Conservation (phyloP, 164 flowering plant genomes). For the Sedum album region DNA sequence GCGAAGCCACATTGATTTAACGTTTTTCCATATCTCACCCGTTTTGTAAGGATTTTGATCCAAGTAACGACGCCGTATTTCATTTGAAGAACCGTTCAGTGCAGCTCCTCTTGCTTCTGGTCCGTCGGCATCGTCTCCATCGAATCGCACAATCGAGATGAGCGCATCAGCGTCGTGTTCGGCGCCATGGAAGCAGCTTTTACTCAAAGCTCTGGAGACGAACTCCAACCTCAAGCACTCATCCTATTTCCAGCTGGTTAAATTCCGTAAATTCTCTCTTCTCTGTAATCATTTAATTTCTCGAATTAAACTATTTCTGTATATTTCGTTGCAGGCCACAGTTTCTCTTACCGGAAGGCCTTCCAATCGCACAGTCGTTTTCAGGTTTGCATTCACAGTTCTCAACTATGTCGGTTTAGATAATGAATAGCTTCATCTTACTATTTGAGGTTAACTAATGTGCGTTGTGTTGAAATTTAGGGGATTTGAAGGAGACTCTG, state of each 20-base stretch:
- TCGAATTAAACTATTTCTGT: background rate
- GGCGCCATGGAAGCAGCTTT: slow-evolving; percentile 84
- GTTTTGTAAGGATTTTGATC: no score
- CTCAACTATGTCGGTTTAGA: background rate
- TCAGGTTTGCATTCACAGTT: slow-evolving; percentile 59
- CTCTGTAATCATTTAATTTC: background rate
- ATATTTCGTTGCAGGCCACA: slow-evolving; percentile 47
- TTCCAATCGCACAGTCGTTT: slow-evolving; percentile 79
- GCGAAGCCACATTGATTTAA: no score
- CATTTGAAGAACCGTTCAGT: no score
- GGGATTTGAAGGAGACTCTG: slow-evolving; percentile 25
- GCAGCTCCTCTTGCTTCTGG: no score
- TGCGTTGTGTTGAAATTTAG: slow-evolving; percentile 7
- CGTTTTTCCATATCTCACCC: no score
- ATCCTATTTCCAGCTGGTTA: slow-evolving; percentile 65
- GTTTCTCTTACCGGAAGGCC: slow-evolving; percentile 62
- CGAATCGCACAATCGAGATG: background rate
- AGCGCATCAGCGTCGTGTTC: slow-evolving; percentile 4
- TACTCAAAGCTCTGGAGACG: slow-evolving; percentile 49
- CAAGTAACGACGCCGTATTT: no score
- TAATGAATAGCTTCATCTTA: background rate
- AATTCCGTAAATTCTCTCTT: background rate
- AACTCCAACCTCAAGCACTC: slow-evolving; percentile 57
- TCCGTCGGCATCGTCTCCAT: no score
- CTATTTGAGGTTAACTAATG: no score